phyloP scores from a whole-genome alignment of 768 basidiomycete genomes.

The Amylocystis lapponica region DNA sequence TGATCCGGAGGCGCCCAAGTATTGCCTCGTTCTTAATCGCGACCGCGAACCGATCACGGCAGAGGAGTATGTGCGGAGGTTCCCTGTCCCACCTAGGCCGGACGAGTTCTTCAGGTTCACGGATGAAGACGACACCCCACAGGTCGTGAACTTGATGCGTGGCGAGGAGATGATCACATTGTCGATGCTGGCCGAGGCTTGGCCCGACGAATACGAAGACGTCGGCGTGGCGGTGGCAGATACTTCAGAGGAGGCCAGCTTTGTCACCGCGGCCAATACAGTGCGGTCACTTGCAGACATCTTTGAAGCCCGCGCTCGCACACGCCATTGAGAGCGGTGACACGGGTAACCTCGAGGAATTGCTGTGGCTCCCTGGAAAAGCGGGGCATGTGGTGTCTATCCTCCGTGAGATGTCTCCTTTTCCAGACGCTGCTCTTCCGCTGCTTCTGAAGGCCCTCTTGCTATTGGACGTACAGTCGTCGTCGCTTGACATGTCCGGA shows the following conservation, averaged over 20 bases:
- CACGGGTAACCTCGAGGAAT: slow-evolving; percentile 19
- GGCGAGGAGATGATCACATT: neutral
- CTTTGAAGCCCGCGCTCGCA: slow-evolving; percentile 22
- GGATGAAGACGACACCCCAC: neutral
- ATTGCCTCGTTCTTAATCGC: neutral
- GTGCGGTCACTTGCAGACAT: slow-evolving; percentile 11
- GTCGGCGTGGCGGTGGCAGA: neutral
- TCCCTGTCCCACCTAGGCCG: neutral
- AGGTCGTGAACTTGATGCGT: neutral
- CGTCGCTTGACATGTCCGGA: slow-evolving; percentile 21
- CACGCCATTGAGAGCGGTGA: slow-evolving; percentile 20
- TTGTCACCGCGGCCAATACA: neutral
- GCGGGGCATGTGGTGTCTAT: slow-evolving; percentile 12
- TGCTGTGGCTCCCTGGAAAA: slow-evolving; percentile 28
- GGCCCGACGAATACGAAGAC: slow-evolving; percentile 3
- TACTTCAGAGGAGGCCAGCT: neutral
- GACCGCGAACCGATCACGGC: neutral
- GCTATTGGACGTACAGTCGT: too few species aligned
- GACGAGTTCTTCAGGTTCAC: neutral
- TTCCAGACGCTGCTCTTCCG: slow-evolving; percentile 22
- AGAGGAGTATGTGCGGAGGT: neutral
- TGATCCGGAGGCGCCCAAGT: slow-evolving; percentile 1
- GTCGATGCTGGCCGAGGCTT: slow-evolving; percentile 3
- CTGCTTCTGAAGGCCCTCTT: slow-evolving; percentile 21
- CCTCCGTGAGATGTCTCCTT: slow-evolving; percentile 16